A percentile compares a stretch with the other conserved stretches of the same genome.
phyloP scores from a whole-genome alignment of 1,139 yeast species.

The Debaryomyces subglobosus region DNA sequence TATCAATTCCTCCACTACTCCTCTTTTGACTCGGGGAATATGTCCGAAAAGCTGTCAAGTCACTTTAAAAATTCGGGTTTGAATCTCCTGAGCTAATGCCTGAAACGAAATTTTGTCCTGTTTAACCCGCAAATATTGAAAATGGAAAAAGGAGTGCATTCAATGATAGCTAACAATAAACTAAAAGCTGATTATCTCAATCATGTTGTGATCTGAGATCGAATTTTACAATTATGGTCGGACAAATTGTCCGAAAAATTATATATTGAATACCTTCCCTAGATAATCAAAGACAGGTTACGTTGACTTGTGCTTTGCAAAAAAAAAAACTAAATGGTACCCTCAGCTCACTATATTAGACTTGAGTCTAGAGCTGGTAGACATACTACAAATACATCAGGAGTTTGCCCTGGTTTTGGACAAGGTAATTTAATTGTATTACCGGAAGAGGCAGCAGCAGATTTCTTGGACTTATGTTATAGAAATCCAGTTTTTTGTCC shows the following conservation, averaged over 20 bases:
- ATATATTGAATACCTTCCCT: not conserved
- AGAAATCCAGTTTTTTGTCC: constrained; percentile 40
- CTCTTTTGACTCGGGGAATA: not conserved
- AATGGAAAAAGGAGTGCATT: not conserved
- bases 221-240: not conserved
- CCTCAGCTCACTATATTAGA: constrained; percentile 6
- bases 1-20: not conserved
- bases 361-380: constrained; percentile 14
- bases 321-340: not conserved
- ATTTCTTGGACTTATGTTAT: constrained; percentile 29
- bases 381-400: constrained; percentile 25
- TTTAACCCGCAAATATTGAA: too few relatives aligned
- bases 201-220: not conserved
- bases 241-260: not conserved
- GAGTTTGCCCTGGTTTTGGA: constrained; percentile 29
- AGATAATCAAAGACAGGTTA: not conserved
- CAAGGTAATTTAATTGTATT: constrained; percentile 36
- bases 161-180: not conserved
- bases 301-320: not conserved
- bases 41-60: not conserved
- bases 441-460: constrained; percentile 26
- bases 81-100: not conserved
- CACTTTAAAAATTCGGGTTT: not conserved
- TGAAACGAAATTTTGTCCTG: too few relatives aligned
- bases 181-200: not conserved